Evolutionary conservation across 2,329 filamentous ascomycete genomes (phyloP), one percentile per base, ranked within the genome.

Genomic region (Xylaria sp.): DNA sequence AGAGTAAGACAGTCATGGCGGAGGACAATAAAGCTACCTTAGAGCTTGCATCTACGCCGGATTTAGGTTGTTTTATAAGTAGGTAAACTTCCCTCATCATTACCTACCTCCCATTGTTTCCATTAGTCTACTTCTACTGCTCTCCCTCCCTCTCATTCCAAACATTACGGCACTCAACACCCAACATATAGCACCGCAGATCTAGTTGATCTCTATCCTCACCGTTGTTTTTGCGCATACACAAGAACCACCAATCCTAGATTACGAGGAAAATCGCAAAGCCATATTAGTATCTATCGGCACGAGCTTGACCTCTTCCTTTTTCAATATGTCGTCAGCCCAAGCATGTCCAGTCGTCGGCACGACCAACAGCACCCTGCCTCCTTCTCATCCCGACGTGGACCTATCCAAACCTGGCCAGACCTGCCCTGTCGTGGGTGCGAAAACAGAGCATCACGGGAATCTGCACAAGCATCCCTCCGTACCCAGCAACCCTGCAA

Each of bases 311-410:
- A 13, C 25, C 13, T 13, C 10, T 42, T 20, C 25, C 44, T 45
- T 10, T 17, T 25, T 47, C 72, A 66, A 73, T 76, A 76, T 76
- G 74, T 69, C 72, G 69, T 67, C 76, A 73, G 68, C 72, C 63
- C 71, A 74, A 72, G 78, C 78, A 67, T 81, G 80, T 71, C 80
- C 80, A 68, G 78, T 81, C 60, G 79, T 81, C 65, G 80, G 80
- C 67, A 81, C 80, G 1, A 81, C 78, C 64, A 82, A 81, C 76
- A 73, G 72, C 59, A 80, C 78, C 6, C 75, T 81, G 0, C 80
- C 80, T 5, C 80, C 79, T 0, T 76, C 77, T 1, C 79, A 80
- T 71, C 79, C 80, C 3, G 75, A 79, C 36, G 70, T 82, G 71
- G 80, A 82, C 72, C 77, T 82, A 51, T 76, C 77, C 33, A 74